These are phyloP conservation scores for Brasenia schreberi DNA, from an alignment of 164 flowering plant genomes.

Conservation along the genomic window DNA sequence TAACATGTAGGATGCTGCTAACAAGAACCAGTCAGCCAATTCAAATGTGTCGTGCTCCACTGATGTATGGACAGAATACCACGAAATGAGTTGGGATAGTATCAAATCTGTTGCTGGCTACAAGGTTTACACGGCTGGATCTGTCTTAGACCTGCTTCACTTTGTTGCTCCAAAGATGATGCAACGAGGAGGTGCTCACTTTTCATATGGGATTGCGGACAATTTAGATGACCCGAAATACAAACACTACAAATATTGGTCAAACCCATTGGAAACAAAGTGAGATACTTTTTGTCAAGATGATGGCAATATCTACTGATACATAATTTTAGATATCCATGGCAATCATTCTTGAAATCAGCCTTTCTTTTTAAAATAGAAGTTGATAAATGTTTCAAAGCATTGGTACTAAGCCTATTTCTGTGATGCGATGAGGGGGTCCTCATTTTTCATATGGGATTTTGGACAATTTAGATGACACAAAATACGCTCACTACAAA, in stretches of 20 bases:
- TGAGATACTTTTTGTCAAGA: too few relatives aligned
- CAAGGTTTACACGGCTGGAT: constrained; percentile 66
- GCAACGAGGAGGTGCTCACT: constrained; percentile 71
- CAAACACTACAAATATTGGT: constrained; percentile 73
- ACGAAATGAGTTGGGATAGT: constrained; percentile 66
- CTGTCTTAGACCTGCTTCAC: constrained; percentile 46
- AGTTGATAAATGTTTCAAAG: too few relatives aligned
- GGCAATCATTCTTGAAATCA: too few relatives aligned
- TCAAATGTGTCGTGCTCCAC: constrained; percentile 30
- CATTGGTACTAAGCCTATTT: too few relatives aligned
- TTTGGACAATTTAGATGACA: constrained; percentile 74
- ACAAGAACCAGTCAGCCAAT: constrained; percentile 38
- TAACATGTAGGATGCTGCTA: constrained; percentile 45
- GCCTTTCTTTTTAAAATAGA: too few relatives aligned
- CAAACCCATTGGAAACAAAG: constrained; percentile 84
- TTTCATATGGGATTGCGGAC: constrained; percentile 80
- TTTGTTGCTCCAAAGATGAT: constrained; percentile 93
- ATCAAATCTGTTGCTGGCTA: constrained; percentile 61
- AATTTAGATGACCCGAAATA: constrained; percentile 75
- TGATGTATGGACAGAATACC: constrained; percentile 86
- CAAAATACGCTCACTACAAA: constrained; percentile 59
- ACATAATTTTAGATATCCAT: too few relatives aligned
- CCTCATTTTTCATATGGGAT: constrained; percentile 80
- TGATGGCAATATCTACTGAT: too few relatives aligned
- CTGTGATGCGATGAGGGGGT: constrained; percentile 79